Conservation (phyloP, 2,329 filamentous ascomycete genomes). For the Colletotrichum cereale region DNA sequence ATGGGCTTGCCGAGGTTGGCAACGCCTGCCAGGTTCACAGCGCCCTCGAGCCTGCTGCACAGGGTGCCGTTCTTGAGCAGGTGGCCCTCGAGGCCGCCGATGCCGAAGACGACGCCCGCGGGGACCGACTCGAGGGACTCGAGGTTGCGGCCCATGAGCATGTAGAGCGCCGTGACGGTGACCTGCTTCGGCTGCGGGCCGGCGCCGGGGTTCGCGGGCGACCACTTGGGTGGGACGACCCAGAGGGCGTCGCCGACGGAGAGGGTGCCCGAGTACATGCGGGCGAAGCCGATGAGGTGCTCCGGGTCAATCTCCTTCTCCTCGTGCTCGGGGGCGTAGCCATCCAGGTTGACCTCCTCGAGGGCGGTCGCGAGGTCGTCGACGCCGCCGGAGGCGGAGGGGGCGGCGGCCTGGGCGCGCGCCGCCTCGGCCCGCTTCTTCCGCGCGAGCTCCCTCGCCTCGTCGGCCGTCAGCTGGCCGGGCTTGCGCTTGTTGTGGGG, state of each 20-base stretch:
- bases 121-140: conserved; percentile 87
- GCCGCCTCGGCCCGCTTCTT: conserved; percentile 92
- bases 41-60: conserved; percentile 87
- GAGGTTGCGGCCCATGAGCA: conserved; percentile 93
- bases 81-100: conserved; percentile 90
- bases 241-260: conserved; percentile 92
- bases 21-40: conserved; percentile 91
- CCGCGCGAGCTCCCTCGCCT: conserved; percentile 87
- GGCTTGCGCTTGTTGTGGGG: conserved; percentile 83
- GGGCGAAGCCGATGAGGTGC: conserved; percentile 92
- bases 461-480: conserved; percentile 85
- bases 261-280: conserved; percentile 91
- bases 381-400: conserved; percentile 60
- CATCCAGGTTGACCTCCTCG: conserved; percentile 70
- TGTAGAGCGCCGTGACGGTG: conserved; percentile 88
- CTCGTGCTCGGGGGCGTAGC: conserved; percentile 59
- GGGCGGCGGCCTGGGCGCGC: conserved; percentile 74
- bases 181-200: conserved; percentile 83
- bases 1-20: conserved; percentile 86
- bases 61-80: conserved; percentile 97
- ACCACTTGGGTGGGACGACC: conserved; percentile 93
- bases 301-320: conserved; percentile 79
- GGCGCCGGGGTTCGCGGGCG: conserved; percentile 80
- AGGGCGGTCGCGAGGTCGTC: conserved; percentile 72
- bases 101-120: conserved; percentile 94